Conservation (phyloP, 495 filamentous ascomycete species). For the Lasiosphaeria miniovina region DNA sequence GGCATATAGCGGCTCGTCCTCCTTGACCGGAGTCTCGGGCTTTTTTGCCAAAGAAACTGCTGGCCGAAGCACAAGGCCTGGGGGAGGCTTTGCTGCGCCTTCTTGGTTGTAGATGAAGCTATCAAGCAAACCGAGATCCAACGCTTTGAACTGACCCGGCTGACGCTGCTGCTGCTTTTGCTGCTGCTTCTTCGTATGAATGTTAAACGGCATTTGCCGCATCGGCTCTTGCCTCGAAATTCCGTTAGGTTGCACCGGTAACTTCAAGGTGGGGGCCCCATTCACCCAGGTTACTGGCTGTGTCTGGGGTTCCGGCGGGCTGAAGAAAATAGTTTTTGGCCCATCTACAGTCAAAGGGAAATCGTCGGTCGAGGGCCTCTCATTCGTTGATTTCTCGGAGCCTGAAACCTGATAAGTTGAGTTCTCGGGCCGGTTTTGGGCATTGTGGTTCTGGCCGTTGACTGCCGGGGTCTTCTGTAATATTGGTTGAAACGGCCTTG, state of each 20-base stretch:
- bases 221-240: background rate
- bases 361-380: background rate
- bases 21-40: background rate
- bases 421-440: too few species aligned
- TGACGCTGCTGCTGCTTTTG: conserved; percentile 1
- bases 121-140: conserved; percentile 10
- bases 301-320: background rate
- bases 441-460: too few species aligned
- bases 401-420: too few species aligned
- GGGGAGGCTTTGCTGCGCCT: conserved; percentile 3
- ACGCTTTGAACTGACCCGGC: background rate
- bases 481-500: too few species aligned
- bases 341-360: background rate
- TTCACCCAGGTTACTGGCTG: too few species aligned
- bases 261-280: too few species aligned
- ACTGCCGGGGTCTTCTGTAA: too few species aligned
- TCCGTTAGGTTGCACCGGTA: background rate
- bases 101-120: conserved; percentile 10
- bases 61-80: background rate
- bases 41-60: background rate
- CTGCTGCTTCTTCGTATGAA: background rate
- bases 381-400: too few species aligned
- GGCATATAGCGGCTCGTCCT: conserved; percentile 24
- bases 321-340: background rate
- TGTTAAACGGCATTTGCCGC: background rate